Evolutionary conservation across 768 basidiomycete genomes (phyloP), one percentile per base, ranked within the genome.

Genomic region (Suillus paluster): DNA sequence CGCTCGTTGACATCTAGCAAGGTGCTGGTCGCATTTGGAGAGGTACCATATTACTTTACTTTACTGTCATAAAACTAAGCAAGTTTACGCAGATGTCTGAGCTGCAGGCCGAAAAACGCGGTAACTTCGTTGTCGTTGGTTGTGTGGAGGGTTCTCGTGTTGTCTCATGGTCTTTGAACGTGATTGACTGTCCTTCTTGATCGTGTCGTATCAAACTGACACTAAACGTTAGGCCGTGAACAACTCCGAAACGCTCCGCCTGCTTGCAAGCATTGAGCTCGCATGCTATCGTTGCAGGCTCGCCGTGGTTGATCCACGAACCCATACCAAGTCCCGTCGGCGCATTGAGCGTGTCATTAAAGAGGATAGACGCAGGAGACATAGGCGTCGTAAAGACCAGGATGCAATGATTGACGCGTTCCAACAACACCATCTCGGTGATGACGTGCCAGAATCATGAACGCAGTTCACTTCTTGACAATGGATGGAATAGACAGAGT

Each of bases 91-190:
- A 91, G 89, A 70, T 79, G 25, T 85, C 85, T 61, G 88, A 93
- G 71, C 76, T 94, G 41, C 90, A 93, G 78, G 92, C 91, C 19
- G 92, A 94, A 76, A 91, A 91, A 75, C 84, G 92, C 65, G 92
- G 92, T 57, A 94, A 93, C 72, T 94, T 94, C 70, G 88, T 94
- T 23, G 91, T 94, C 30, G 84, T 94, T 58, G 88, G 90, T 46
- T 90, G 89, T 59, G 86, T 94, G 23, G 90, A 94, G 62, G 87
- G 86, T 23, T 71, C 80, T 44, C 85, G 83, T 45, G 92, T 94
- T 44, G 79, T 94, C 36, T 94, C 92, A 15, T 94, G 92, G 91
- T 94, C 92, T 34, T 72, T 94, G 62, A 93, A 94, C 69, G 92
- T 92, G 67, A 60, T 87, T 71, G 15, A 9, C 48, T 60, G 21